Conservation (phyloP, 163 green algal species). For the Scenedesmus sp. region DNA sequence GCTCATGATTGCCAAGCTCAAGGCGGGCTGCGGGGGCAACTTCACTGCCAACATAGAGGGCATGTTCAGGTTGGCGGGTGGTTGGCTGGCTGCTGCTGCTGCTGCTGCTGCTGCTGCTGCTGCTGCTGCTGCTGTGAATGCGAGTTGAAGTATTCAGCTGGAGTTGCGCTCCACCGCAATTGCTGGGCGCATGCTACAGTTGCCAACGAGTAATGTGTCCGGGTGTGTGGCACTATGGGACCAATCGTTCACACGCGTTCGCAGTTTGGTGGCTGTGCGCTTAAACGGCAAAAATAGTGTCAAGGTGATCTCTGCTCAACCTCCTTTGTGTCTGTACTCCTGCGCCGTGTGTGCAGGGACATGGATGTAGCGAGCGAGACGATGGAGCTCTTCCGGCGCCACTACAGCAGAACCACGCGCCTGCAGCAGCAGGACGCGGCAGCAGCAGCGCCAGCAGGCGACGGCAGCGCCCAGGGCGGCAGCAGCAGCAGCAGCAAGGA, state of each 20-base stretch:
- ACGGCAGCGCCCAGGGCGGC: not conserved
- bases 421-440: conserved; percentile 24
- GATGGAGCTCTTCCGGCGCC: conserved; percentile 46
- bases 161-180: too few relatives aligned
- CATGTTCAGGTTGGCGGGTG: conserved; percentile 62
- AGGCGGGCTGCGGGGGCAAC: conserved; percentile 94
- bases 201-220: too few relatives aligned
- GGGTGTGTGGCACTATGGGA: too few relatives aligned
- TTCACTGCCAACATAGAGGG: conserved; percentile 97
- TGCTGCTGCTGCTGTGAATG: too few relatives aligned
- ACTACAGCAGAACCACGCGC: conserved; percentile 1
- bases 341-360: conserved; percentile 11
- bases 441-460: conserved; percentile 3
- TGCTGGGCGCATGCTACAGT: too few relatives aligned
- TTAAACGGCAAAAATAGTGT: too few relatives aligned
- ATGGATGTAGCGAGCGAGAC: conserved; percentile 52
- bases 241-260: too few relatives aligned
- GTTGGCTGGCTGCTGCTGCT: conserved; percentile 78
- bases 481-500: conserved; percentile 39
- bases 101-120: too few relatives aligned
- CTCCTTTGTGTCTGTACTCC: not conserved
- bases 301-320: too few relatives aligned
- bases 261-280: too few relatives aligned
- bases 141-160: too few relatives aligned
- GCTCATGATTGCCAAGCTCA: conserved; percentile 95